phyloP scores from a whole-genome alignment of 164 flowering plant genomes.

The Kingdonia uniflora region DNA sequence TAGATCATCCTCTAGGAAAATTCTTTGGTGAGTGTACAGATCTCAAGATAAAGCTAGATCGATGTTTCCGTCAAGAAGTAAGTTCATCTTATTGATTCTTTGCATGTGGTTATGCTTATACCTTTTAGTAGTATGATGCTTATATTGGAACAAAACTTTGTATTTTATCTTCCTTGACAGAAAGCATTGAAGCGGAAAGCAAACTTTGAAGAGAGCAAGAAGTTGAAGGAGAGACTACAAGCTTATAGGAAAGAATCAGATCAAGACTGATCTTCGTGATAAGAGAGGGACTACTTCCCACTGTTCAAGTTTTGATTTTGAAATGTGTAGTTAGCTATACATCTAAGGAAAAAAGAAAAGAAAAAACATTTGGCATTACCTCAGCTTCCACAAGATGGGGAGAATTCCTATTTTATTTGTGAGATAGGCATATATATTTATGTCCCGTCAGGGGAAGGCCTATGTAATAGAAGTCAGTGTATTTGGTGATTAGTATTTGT shows the following conservation, averaged over 20 bases:
- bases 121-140: not conserved
- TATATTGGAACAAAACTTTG: not conserved
- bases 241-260: slow-evolving; percentile 54
- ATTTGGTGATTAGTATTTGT: too few species aligned
- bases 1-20: slow-evolving; percentile 75
- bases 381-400: too few species aligned
- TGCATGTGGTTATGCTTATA: not conserved
- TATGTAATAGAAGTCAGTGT: too few species aligned
- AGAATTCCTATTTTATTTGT: too few species aligned
- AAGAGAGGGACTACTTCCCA: too few species aligned
- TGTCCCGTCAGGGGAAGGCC: too few species aligned
- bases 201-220: slow-evolving; percentile 87
- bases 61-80: slow-evolving; percentile 82
- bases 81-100: slow-evolving; percentile 9
- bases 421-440: too few species aligned
- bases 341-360: too few species aligned
- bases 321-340: too few species aligned
- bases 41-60: slow-evolving; percentile 83
- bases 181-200: slow-evolving; percentile 87
- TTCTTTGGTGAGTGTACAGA: slow-evolving; percentile 83
- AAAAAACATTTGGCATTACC: too few species aligned
- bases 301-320: too few species aligned
- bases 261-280: slow-evolving; percentile 5
- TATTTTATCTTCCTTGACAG: slow-evolving; percentile 22
- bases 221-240: slow-evolving; percentile 62